These are phyloP conservation scores for Solanum megistacrolobum DNA, from an alignment of 257 asterid genomes.

Conservation along the genomic window DNA sequence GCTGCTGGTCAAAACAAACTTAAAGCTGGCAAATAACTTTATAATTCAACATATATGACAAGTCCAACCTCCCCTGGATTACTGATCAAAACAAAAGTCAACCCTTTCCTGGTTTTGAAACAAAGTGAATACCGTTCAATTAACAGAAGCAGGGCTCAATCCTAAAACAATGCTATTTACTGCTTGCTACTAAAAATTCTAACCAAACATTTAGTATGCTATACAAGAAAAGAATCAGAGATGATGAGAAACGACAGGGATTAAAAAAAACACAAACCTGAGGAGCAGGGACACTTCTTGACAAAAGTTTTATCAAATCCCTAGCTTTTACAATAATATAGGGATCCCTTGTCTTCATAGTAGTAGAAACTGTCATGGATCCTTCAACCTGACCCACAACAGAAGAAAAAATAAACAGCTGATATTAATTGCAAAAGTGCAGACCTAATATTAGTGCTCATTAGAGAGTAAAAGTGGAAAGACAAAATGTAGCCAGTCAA, in stretches of 20 bases:
- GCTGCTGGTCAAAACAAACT: background rate
- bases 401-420: background rate
- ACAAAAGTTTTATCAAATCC: constrained; percentile 81
- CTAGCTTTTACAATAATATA: constrained; percentile 78
- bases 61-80: background rate
- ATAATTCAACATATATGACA: background rate
- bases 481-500: background rate
- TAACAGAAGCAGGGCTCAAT: background rate
- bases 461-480: background rate
- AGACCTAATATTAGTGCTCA: background rate
- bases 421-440: background rate
- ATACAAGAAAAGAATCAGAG: background rate
- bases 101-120: background rate
- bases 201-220: background rate
- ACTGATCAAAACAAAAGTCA: background rate
- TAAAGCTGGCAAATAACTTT: background rate
- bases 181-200: background rate
- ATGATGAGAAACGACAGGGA: background rate
- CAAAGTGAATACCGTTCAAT: background rate
- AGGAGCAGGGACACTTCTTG: constrained; percentile 95
- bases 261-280: constrained; percentile 36
- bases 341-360: constrained; percentile 82
- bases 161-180: background rate
- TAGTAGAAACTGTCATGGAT: constrained; percentile 83
- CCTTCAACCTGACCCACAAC: constrained; percentile 61